Evolutionary conservation across 2,329 filamentous ascomycete genomes (phyloP).

Genomic region (Fusarium papillatum): DNA sequence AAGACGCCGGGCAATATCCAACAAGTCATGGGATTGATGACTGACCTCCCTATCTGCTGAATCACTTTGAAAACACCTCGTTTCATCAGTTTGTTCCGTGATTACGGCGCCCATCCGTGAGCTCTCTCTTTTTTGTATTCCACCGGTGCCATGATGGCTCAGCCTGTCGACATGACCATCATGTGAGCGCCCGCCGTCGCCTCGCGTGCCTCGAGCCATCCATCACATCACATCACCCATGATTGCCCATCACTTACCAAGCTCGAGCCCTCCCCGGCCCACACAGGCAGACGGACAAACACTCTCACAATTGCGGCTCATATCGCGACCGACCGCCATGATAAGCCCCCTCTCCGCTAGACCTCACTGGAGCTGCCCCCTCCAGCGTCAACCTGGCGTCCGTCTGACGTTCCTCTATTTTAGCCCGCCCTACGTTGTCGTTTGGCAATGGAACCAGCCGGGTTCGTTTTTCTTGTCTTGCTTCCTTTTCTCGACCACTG

Average conservation of each 20-base stretch:
- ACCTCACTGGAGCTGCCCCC: not conserved
- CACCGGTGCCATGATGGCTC: constrained; percentile 28
- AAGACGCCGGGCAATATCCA: not conserved
- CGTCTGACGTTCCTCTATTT: constrained; percentile 27
- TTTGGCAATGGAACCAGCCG: constrained; percentile 16
- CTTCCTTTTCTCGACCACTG: constrained; percentile 1
- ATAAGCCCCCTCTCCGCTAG: constrained; percentile 4
- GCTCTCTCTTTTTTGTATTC: not conserved
- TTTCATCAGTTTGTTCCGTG: not conserved
- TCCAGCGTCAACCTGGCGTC: constrained; percentile 33
- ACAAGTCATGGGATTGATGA: not conserved
- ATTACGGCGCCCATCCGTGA: not conserved
- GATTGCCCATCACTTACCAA: constrained; percentile 9
- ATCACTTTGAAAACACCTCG: not conserved
- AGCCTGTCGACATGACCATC: constrained; percentile 37
- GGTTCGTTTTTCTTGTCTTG: not conserved
- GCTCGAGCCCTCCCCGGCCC: not conserved
- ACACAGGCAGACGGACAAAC: not conserved
- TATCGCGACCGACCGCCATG: not conserved
- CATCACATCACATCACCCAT: constrained; percentile 25
- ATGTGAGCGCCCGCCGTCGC: constrained; percentile 36
- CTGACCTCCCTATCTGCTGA: not conserved
- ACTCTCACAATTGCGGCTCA: constrained; percentile 4
- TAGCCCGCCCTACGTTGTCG: not conserved
- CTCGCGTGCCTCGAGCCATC: constrained; percentile 34